phyloP scores from a whole-genome alignment of 805 yeast species.

The Teunomyces stri region DNA sequence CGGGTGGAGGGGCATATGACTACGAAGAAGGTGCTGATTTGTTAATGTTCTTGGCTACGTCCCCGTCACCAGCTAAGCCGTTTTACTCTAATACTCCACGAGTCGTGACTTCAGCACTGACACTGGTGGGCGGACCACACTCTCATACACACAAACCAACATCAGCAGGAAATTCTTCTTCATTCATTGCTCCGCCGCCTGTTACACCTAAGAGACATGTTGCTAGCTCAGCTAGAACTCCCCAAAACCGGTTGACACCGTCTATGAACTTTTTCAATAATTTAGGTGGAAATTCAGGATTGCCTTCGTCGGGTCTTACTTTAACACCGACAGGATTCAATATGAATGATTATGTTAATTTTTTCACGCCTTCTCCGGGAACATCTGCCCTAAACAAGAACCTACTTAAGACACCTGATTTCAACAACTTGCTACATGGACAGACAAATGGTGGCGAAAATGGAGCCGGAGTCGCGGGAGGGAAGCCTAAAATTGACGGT shows the following conservation, averaged over 20 bases:
- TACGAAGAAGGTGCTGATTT: conserved; percentile 77
- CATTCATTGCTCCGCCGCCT: conserved; percentile 42
- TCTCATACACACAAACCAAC: conserved; percentile 10
- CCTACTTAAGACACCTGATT: conserved; percentile 42
- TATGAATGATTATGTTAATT: conserved; percentile 78
- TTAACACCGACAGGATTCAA: conserved; percentile 69
- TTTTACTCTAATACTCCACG: conserved; percentile 33
- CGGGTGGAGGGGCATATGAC: conserved; percentile 20
- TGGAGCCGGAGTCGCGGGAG: conserved; percentile 5
- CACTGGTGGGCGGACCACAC: conserved; percentile 16
- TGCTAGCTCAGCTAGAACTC: conserved; percentile 27
- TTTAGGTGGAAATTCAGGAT: conserved; percentile 22
- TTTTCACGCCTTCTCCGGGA: conserved; percentile 71
- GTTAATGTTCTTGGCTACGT: conserved; percentile 76
- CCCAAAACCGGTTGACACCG: conserved; percentile 43
- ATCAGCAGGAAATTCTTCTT: conserved; percentile 19
- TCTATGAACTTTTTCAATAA: conserved; percentile 30
- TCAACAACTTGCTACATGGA: conserved; percentile 27
- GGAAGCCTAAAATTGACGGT: conserved; percentile 32
- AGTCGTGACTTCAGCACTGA: conserved; percentile 16
- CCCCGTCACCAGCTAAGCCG: conserved; percentile 66
- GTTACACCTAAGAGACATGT: conserved; percentile 41
- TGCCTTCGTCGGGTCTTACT: conserved; percentile 43
- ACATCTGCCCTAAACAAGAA: conserved; percentile 16
- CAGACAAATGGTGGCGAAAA: conserved; percentile 8